Conservation (phyloP, 2,329 filamentous ascomycete species). For the Paracorniculantispora psalliotae region DNA sequence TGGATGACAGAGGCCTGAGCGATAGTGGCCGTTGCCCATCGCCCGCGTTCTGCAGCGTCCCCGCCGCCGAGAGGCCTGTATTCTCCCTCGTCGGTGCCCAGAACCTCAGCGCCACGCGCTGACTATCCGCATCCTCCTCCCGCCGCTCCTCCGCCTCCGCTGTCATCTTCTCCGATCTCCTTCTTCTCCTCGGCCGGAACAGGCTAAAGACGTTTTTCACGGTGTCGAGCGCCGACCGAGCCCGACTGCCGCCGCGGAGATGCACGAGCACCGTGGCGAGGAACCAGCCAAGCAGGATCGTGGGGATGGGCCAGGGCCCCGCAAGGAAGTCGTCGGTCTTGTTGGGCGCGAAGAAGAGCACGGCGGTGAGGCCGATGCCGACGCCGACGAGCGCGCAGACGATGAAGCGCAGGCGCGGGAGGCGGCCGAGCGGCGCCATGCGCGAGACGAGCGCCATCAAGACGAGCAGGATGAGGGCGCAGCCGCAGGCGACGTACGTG, state of each 20-base stretch:
- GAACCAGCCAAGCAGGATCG: conserved; percentile 30
- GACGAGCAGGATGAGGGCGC: conserved; percentile 28
- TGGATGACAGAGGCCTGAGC: not conserved
- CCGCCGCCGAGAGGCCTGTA: not conserved
- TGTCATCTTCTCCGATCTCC: not conserved
- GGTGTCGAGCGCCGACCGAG: not conserved
- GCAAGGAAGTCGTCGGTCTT: conserved; percentile 19
- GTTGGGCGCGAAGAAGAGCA: conserved; percentile 21
- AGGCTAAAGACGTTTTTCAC: not conserved
- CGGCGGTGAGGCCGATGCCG: conserved; percentile 24
- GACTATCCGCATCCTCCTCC: not conserved
- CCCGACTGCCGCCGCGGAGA: conserved; percentile 21
- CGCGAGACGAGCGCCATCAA: conserved; percentile 27
- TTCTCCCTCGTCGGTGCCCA: conserved; percentile 4
- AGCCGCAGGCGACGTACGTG: conserved; percentile 29
- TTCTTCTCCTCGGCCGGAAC: not conserved
- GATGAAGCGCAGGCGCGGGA: conserved; percentile 27
- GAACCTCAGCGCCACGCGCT: not conserved
- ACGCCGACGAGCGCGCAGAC: conserved; percentile 27
- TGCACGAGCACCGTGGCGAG: conserved; percentile 30
- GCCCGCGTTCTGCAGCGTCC: not conserved
- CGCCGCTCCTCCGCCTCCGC: not conserved
- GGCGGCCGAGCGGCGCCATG: conserved; percentile 26
- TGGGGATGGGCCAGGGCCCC: conserved; percentile 29
- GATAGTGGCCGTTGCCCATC: not conserved